These are phyloP conservation scores for Globisporangium spiculum DNA, from an alignment of 352 stramenopile species.

Conservation along the genomic window DNA sequence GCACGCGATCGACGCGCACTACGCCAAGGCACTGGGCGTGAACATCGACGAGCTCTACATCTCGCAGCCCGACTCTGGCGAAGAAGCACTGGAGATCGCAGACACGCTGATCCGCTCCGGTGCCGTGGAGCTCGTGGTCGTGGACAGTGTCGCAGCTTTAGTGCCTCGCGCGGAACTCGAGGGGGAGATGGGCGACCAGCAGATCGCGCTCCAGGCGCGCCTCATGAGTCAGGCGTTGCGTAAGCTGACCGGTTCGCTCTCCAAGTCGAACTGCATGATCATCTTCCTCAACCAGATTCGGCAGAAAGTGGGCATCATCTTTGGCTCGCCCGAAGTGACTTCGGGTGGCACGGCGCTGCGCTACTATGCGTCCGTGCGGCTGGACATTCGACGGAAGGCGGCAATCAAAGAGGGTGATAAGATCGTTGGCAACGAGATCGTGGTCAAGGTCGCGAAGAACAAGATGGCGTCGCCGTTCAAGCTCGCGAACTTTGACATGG, in stretches of 20 bases:
- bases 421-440: constrained; percentile 95
- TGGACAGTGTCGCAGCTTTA: constrained; percentile 97
- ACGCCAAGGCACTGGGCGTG: constrained; percentile 91
- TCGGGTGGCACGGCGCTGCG: constrained; percentile 86
- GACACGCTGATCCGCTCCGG: constrained; percentile 95
- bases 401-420: constrained; percentile 89
- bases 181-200: constrained; percentile 93
- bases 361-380: constrained; percentile 89
- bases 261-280: constrained; percentile 94
- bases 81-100: constrained; percentile 98
- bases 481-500: constrained; percentile 95
- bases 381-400: constrained; percentile 95
- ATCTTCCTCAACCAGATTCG: constrained; percentile 99
- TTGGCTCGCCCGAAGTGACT: constrained; percentile 97
- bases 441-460: constrained; percentile 99
- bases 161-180: constrained; percentile 95
- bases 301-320: constrained; percentile 97
- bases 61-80: constrained; percentile 96
- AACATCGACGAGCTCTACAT: constrained; percentile 96
- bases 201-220: constrained; percentile 96
- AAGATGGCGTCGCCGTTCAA: constrained; percentile 97
- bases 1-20: constrained; percentile 97
- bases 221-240: constrained; percentile 97
- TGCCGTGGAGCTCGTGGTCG: constrained; percentile 97
- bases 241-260: constrained; percentile 96